Percentiles rank a stretch among this genome's conserved stretches.
Evolutionary conservation across 2,329 filamentous ascomycete genomes (phyloP).

Genomic region (Phyllosticta paracitricarpa): DNA sequence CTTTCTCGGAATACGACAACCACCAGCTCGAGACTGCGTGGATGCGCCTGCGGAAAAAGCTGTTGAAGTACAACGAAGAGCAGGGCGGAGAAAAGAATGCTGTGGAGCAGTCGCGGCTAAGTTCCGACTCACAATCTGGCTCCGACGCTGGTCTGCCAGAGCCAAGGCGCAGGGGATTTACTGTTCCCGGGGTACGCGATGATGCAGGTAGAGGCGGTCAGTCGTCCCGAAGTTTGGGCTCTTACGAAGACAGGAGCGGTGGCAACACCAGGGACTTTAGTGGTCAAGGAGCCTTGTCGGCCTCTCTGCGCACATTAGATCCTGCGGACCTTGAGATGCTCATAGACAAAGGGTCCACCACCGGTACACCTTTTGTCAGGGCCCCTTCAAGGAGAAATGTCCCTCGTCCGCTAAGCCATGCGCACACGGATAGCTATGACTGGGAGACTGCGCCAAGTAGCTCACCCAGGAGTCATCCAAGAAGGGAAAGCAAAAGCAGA

Average conservation of each 20-base stretch:
- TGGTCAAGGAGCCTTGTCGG: slow-evolving; percentile 14
- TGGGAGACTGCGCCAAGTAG: slow-evolving; percentile 26
- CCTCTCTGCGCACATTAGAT: slow-evolving; percentile 23
- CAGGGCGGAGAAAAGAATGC: slow-evolving; percentile 23
- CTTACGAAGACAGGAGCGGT: slow-evolving; percentile 13
- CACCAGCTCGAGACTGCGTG: slow-evolving; percentile 70
- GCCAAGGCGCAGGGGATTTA: slow-evolving; percentile 4
- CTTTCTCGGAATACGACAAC: slow-evolving; percentile 73
- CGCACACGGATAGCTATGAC: slow-evolving; percentile 36
- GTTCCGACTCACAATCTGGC: not conserved
- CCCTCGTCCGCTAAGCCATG: slow-evolving; percentile 21
- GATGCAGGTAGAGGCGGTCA: slow-evolving; percentile 1
- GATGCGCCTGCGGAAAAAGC: slow-evolving; percentile 48
- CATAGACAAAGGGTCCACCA: slow-evolving; percentile 26
- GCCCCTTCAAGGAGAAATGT: slow-evolving; percentile 35
- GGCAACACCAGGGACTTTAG: slow-evolving; percentile 16
- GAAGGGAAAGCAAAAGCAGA: slow-evolving; percentile 16
- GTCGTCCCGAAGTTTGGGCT: slow-evolving; percentile 3
- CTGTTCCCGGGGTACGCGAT: slow-evolving; percentile 1
- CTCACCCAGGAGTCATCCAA: slow-evolving; percentile 18
- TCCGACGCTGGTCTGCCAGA: not conserved
- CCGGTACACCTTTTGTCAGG: slow-evolving; percentile 42
- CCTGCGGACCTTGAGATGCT: slow-evolving; percentile 18
- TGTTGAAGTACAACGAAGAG: slow-evolving; percentile 33
- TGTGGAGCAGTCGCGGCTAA: not conserved